Percentiles rank a stretch among this genome's conserved stretches.
Evolutionary conservation across 495 filamentous ascomycete genomes (phyloP).

Genomic region (Penicillium cataractarum): DNA sequence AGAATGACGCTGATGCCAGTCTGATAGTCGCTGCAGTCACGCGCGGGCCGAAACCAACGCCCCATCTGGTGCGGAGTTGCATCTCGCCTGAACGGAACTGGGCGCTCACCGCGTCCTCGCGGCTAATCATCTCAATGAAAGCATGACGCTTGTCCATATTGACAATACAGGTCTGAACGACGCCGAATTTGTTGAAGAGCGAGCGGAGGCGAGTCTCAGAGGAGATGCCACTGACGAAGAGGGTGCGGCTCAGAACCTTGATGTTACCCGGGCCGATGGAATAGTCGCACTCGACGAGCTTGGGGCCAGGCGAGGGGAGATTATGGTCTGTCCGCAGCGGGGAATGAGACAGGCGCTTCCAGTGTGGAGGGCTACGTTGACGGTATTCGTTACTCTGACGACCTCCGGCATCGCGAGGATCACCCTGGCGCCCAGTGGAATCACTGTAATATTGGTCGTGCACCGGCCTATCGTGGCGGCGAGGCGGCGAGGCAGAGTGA

Average conservation of each 20-base stretch:
- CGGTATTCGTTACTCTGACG: conserved; percentile 66
- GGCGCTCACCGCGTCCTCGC: conserved; percentile 85
- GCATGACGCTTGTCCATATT: conserved; percentile 97
- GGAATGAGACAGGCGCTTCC: conserved; percentile 62
- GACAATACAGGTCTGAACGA: conserved; percentile 96
- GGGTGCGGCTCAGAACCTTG: conserved; percentile 91
- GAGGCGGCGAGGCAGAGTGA: conserved; percentile 58
- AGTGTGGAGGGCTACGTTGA: conserved; percentile 75
- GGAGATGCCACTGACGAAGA: conserved; percentile 94
- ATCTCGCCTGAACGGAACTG: conserved; percentile 66
- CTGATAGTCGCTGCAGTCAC: conserved; percentile 94
- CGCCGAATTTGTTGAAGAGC: conserved; percentile 77
- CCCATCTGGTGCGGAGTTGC: conserved; percentile 90
- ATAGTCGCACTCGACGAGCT: conserved; percentile 81
- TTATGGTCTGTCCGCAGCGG: conserved; percentile 56
- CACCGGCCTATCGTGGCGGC: conserved; percentile 69
- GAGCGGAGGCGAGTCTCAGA: conserved; percentile 78
- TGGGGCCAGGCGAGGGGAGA: conserved; percentile 63
- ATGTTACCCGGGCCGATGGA: conserved; percentile 73
- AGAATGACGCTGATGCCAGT: conserved; percentile 93
- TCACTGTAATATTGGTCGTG: conserved; percentile 69
- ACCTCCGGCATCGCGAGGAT: conserved; percentile 58
- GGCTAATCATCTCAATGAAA: conserved; percentile 96
- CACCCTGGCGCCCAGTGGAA: conserved; percentile 62
- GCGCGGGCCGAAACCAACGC: conserved; percentile 96